phyloP scores from a whole-genome alignment of 768 basidiomycete species.

The Cubamyces lactineus region DNA sequence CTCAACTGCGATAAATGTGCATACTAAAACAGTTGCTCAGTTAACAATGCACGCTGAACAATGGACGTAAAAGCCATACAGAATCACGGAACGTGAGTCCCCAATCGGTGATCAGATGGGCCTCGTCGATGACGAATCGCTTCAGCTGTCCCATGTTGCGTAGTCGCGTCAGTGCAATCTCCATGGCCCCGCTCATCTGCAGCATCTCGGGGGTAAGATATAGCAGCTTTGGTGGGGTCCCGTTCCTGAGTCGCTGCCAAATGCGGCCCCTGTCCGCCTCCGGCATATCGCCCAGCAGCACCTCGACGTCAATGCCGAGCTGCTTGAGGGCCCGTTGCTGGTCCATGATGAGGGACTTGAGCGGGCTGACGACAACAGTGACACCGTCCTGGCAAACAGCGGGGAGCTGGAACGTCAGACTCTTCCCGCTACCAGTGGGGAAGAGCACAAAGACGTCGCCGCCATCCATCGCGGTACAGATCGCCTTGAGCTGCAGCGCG shows the following conservation, averaged over 20 bases:
- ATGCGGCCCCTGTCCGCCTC: slow-evolving; percentile 42
- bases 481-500: slow-evolving; percentile 83
- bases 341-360: slow-evolving; percentile 87
- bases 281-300: slow-evolving; percentile 62
- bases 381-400: slow-evolving; percentile 81
- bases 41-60: not conserved
- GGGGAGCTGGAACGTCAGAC: slow-evolving; percentile 88
- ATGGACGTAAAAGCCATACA: slow-evolving; percentile 39
- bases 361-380: slow-evolving; percentile 88
- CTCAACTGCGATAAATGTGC: slow-evolving; percentile 68
- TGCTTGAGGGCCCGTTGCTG: slow-evolving; percentile 72
- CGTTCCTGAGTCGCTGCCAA: slow-evolving; percentile 47
- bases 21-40: slow-evolving; percentile 51
- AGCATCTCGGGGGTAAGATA: slow-evolving; percentile 95
- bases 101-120: slow-evolving; percentile 94
- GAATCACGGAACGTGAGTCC: slow-evolving; percentile 91
- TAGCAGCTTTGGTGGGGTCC: slow-evolving; percentile 62
- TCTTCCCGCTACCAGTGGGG: slow-evolving; percentile 95
- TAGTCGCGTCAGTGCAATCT: slow-evolving; percentile 57
- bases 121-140: slow-evolving; percentile 95
- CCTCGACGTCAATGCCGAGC: slow-evolving; percentile 70
- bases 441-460: slow-evolving; percentile 93
- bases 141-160: slow-evolving; percentile 64
- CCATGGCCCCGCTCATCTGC: slow-evolving; percentile 59
- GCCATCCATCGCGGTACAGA: slow-evolving; percentile 76